Evolutionary conservation across 495 filamentous ascomycete genomes (phyloP).

Genomic region (Entonaema liquescens): DNA sequence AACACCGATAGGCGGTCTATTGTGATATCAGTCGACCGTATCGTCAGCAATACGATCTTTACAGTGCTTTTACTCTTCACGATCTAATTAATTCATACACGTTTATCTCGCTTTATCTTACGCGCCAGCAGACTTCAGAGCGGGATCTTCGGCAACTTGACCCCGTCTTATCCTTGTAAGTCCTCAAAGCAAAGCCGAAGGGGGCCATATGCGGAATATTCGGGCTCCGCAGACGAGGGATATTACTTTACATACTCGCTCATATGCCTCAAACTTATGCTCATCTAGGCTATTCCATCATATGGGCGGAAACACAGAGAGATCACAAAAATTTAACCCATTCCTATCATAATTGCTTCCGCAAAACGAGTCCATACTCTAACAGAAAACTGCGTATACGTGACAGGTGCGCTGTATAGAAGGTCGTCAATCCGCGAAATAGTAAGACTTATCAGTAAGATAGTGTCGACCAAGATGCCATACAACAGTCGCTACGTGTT

Average conservation of each 20-base stretch:
- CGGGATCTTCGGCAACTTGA: not conserved
- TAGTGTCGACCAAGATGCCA: not conserved
- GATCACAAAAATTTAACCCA: too few species aligned
- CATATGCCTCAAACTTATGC: too few species aligned
- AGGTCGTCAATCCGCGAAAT: not conserved
- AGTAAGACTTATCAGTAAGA: not conserved
- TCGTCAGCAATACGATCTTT: conserved; percentile 13
- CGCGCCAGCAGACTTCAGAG: not conserved
- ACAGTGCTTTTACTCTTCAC: not conserved
- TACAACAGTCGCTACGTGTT: not conserved
- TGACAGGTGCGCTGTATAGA: not conserved
- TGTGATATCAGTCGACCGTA: not conserved
- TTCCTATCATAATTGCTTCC: too few species aligned
- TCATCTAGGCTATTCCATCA: not conserved
- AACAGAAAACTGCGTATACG: too few species aligned
- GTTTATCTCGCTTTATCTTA: not conserved
- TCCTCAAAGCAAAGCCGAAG: not conserved
- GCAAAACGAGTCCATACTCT: too few species aligned
- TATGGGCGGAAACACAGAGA: too few species aligned
- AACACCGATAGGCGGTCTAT: not conserved
- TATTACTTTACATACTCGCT: not conserved
- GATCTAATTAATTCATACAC: not conserved
- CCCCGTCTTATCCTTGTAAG: not conserved
- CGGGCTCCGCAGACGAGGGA: not conserved
- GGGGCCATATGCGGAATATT: not conserved